Percentiles rank a stretch among this genome's conserved stretches.
Conservation (phyloP, 441 rosid species). For the Erodium moschatum region DNA sequence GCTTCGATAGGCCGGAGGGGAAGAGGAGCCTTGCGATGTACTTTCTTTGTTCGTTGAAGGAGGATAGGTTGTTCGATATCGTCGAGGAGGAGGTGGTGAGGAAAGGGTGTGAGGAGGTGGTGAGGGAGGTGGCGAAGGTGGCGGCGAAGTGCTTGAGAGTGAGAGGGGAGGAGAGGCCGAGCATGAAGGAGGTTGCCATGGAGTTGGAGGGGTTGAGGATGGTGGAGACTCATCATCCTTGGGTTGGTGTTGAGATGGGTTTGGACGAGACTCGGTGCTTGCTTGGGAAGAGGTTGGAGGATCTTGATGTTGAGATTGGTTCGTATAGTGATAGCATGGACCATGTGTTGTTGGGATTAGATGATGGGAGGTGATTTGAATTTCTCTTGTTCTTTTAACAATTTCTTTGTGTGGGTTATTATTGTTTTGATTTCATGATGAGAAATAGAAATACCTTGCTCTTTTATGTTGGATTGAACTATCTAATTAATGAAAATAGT, state of each 20-base stretch:
- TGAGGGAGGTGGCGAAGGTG: not conserved
- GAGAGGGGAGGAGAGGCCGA: conserved; percentile 16
- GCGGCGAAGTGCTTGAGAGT: conserved; percentile 15
- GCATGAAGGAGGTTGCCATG: conserved; percentile 18
- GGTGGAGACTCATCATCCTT: conserved; percentile 14
- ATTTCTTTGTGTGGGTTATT: too few relatives aligned
- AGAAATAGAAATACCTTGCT: too few relatives aligned
- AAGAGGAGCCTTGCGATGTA: conserved; percentile 14
- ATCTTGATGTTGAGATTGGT: not conserved
- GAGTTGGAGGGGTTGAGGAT: conserved; percentile 16
- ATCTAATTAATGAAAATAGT: too few relatives aligned
- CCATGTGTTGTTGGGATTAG: not conserved
- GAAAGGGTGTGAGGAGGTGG: not conserved
- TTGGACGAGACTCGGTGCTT: conserved; percentile 9
- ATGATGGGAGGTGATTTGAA: conserved; percentile 3
- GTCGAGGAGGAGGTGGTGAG: conserved; percentile 5
- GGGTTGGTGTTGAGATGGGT: not conserved
- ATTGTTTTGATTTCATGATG: too few relatives aligned
- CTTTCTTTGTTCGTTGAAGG: conserved; percentile 11
- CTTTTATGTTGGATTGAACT: too few relatives aligned
- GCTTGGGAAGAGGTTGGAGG: not conserved
- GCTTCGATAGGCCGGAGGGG: not conserved
- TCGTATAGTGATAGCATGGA: not conserved
- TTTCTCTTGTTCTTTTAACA: too few relatives aligned
- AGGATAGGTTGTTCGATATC: not conserved